Evolutionary conservation across 345 rosid genomes (phyloP).

Genomic region (Firmiana major): DNA sequence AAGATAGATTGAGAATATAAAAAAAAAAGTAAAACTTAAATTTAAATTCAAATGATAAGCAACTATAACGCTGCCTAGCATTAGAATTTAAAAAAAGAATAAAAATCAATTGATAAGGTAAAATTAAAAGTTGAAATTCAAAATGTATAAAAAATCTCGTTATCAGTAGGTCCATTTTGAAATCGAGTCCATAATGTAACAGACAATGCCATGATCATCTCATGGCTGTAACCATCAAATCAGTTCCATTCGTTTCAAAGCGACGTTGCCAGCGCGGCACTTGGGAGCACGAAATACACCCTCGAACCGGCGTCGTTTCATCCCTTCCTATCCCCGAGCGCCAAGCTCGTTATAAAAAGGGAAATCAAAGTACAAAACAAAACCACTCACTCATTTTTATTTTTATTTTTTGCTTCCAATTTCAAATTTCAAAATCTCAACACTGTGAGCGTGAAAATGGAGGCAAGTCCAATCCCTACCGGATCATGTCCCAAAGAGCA

Average conservation of each 20-base stretch:
- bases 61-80: too few species aligned
- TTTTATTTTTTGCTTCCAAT: conserved; percentile 10
- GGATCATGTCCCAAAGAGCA: conserved; percentile 61
- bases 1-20: too few species aligned
- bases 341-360: conserved; percentile 27
- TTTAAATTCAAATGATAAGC: too few species aligned
- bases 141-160: not conserved
- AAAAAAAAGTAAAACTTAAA: too few species aligned
- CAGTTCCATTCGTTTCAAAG: not conserved
- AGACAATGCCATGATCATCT: not conserved
- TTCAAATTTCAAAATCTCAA: conserved; percentile 25
- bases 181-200: not conserved
- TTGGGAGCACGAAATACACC: not conserved
- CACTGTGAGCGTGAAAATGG: conserved; percentile 32
- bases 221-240: conserved; percentile 3
- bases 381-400: not conserved
- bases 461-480: conserved; percentile 32
- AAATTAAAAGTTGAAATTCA: not conserved
- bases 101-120: not conserved
- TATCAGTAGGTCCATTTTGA: not conserved
- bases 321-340: conserved; percentile 18
- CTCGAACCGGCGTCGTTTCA: not conserved
- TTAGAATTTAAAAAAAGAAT: too few species aligned
- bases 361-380: not conserved
- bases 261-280: not conserved